These are phyloP conservation scores for Hibiscus tridactylites DNA, from an alignment of 345 rosid species.

Conservation along the genomic window DNA sequence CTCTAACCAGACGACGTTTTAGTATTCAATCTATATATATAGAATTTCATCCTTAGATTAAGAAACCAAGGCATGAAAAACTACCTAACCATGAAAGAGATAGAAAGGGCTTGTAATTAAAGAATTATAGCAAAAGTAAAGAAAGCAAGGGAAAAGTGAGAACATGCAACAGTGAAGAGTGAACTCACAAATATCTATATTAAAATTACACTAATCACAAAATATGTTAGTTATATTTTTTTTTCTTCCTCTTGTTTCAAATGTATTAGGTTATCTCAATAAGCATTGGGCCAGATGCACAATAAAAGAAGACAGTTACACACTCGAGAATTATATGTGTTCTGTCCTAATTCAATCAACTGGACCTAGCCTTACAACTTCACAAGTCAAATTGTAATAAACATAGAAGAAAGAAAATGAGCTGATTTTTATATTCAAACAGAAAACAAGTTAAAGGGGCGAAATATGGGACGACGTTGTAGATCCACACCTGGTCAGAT, in stretches of 20 bases:
- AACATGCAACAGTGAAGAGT: neutral
- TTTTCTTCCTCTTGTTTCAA: neutral
- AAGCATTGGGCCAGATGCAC: neutral
- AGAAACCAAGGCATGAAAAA: too few species aligned
- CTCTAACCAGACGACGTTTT: neutral
- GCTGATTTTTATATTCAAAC: neutral
- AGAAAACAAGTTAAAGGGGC: neutral
- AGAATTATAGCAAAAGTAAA: too few species aligned
- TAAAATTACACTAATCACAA: neutral
- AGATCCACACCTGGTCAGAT: constrained; percentile 50
- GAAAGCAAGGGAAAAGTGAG: neutral
- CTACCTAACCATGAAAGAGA: too few species aligned
- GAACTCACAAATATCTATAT: neutral
- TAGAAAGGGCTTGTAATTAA: too few species aligned
- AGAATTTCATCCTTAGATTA: too few species aligned
- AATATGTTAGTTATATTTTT: neutral
- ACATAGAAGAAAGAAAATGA: neutral
- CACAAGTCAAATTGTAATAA: neutral
- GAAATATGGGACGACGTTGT: neutral
- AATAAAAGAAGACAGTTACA: neutral
- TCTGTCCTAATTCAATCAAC: neutral
- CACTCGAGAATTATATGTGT: neutral
- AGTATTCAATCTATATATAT: too few species aligned
- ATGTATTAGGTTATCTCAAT: neutral
- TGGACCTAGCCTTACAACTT: neutral